Conservation (phyloP, 306 rosid genomes). For the Sicyos baderoa region DNA sequence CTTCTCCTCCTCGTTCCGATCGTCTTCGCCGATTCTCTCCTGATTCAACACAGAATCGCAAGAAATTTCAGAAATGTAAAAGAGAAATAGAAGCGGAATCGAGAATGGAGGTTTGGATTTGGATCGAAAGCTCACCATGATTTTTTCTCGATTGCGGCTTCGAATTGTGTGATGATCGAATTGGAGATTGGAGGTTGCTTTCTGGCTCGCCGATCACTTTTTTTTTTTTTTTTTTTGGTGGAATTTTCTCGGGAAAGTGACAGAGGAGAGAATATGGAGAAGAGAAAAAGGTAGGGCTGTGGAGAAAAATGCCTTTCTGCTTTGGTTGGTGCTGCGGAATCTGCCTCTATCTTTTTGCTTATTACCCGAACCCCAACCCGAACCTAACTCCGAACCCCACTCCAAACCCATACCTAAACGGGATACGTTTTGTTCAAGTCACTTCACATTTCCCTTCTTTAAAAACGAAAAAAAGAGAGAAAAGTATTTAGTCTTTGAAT, state of each 20-base stretch:
- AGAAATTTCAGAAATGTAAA: slow-evolving; percentile 5
- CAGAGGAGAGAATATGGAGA: slow-evolving; percentile 8
- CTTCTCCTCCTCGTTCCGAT: slow-evolving; percentile 3
- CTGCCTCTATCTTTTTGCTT: neutral
- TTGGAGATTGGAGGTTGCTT: neutral
- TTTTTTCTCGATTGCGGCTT: slow-evolving; percentile 18
- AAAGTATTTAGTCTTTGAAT: no score
- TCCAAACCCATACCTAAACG: slow-evolving; percentile 6
- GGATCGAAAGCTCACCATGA: slow-evolving; percentile 35
- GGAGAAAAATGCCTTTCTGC: neutral
- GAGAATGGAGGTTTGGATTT: neutral
- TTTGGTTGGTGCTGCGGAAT: slow-evolving; percentile 14
- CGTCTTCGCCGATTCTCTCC: slow-evolving; percentile 30
- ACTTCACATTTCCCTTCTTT: neutral
- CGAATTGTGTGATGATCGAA: neutral
- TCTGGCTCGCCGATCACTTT: neutral
- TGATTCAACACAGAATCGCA: slow-evolving; percentile 17
- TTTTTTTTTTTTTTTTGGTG: neutral
- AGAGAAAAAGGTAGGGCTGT: neutral
- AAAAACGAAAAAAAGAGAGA: no score
- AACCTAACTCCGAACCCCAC: neutral
- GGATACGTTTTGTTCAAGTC: slow-evolving; percentile 4
- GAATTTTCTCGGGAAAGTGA: slow-evolving; percentile 17
- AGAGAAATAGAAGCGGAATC: neutral
- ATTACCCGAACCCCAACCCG: no score